A percentile compares a stretch with the other conserved stretches of the same genome.
Conservation (phyloP, 2,329 filamentous ascomycete species). For the Coleophoma eucalyptorum region DNA sequence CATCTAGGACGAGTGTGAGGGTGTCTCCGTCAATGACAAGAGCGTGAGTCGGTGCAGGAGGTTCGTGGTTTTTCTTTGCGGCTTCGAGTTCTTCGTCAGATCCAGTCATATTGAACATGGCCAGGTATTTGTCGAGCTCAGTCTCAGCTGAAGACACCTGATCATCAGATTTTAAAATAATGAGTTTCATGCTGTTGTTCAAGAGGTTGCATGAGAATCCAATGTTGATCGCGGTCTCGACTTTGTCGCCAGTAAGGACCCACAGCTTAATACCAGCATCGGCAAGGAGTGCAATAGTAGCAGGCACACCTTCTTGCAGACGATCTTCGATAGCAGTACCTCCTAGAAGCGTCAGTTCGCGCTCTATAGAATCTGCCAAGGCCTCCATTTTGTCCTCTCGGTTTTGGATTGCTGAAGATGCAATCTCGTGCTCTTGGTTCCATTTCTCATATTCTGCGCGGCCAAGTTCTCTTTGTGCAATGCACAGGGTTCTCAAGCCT, state of each 20-base stretch:
- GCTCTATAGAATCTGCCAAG: conserved; percentile 86
- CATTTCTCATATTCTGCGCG: conserved; percentile 83
- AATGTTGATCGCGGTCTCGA: conserved; percentile 99
- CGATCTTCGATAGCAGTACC: conserved; percentile 97
- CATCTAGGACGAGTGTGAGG: conserved; percentile 80
- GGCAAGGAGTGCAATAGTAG: conserved; percentile 87
- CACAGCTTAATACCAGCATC: conserved; percentile 96
- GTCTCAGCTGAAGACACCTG: conserved; percentile 59
- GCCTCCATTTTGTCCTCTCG: conserved; percentile 92
- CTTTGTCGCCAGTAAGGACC: conserved; percentile 97
- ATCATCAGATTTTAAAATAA: conserved; percentile 83
- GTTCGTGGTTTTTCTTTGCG: conserved; percentile 79
- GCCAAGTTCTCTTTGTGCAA: conserved; percentile 75
- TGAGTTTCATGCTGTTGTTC: conserved; percentile 96
- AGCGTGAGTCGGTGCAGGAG: conserved; percentile 84
- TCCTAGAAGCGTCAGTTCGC: conserved; percentile 80
- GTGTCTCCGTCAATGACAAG: conserved; percentile 94
- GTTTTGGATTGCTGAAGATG: conserved; percentile 76
- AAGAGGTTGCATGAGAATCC: conserved; percentile 97
- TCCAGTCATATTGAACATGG: conserved; percentile 73
- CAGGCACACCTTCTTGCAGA: conserved; percentile 92
- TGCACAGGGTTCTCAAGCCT: conserved; percentile 89
- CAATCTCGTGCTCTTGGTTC: conserved; percentile 83
- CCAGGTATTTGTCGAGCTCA: conserved; percentile 71
- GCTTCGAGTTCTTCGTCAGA: conserved; percentile 78